phyloP scores from a whole-genome alignment of 352 stramenopile species.

The Globisporangium cystogenes region DNA sequence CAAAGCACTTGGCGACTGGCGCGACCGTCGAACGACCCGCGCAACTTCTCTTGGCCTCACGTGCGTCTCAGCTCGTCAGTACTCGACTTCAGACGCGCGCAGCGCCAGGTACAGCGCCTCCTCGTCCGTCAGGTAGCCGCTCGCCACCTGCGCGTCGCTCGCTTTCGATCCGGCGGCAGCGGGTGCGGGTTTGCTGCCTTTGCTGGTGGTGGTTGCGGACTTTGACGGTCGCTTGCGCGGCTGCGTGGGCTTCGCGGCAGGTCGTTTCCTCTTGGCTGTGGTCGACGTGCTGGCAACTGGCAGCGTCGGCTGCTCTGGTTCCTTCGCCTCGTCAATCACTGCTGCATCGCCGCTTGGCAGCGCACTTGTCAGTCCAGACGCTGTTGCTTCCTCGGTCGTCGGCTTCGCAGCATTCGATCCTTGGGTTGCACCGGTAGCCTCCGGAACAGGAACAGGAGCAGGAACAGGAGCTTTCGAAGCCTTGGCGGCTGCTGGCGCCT shows the following conservation, averaged over 20 bases:
- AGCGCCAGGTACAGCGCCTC: conserved; percentile 17
- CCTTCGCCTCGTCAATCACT: neutral
- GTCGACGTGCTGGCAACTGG: neutral
- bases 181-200: neutral
- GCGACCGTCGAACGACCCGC: too few relatives aligned
- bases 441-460: neutral
- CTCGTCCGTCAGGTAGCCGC: conserved; percentile 16
- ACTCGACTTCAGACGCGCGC: conserved; percentile 16
- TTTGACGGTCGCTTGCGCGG: conserved; percentile 8
- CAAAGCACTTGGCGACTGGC: too few relatives aligned
- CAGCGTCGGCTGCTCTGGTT: neutral
- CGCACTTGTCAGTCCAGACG: neutral
- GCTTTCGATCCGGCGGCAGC: neutral
- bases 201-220: neutral
- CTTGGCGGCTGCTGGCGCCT: conserved; percentile 3
- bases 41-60: too few relatives aligned
- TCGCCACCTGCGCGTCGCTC: conserved; percentile 4
- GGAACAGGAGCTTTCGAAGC: neutral
- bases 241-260: neutral
- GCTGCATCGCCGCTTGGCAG: too few relatives aligned
- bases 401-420: neutral
- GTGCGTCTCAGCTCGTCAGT: too few relatives aligned
- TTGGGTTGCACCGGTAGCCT: neutral
- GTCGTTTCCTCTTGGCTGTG: conserved; percentile 8
- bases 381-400: neutral